A percentile compares a stretch with the other conserved stretches of the same genome.
These are phyloP conservation scores for Debaryomycetaceae sp. DNA, from an alignment of 1,139 yeast species.

Conservation along the genomic window DNA sequence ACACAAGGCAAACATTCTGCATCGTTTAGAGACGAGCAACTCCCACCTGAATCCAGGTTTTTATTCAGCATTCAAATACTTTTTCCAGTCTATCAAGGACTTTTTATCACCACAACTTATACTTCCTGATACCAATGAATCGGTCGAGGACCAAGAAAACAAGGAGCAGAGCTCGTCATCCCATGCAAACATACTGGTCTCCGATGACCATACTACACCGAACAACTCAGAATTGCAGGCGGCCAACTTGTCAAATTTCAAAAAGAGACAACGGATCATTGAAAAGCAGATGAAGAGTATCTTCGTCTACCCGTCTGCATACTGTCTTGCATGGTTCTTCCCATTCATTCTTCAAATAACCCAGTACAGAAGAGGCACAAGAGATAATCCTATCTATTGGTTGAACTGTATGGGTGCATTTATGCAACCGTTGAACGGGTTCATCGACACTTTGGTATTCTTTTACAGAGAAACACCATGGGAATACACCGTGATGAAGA, in stretches of 20 bases:
- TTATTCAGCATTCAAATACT: conserved; percentile 33
- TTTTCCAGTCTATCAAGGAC: conserved; percentile 21
- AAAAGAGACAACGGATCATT: conserved; percentile 59
- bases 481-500: conserved; percentile 46
- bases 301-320: conserved; percentile 81
- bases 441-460: conserved; percentile 74
- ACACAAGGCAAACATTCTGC: conserved; percentile 14
- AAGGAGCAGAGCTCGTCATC: background rate
- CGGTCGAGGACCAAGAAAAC: background rate
- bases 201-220: conserved; percentile 7
- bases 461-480: conserved; percentile 77
- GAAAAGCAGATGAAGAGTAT: conserved; percentile 77
- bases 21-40: conserved; percentile 5
- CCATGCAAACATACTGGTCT: conserved; percentile 2
- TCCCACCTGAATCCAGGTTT: conserved; percentile 30
- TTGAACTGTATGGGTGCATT: conserved; percentile 65
- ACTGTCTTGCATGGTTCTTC: conserved; percentile 73
- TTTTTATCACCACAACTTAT: conserved; percentile 27
- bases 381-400: conserved; percentile 58
- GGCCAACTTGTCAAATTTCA: conserved; percentile 58
- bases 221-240: conserved; percentile 46
- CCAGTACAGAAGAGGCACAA: conserved; percentile 49
- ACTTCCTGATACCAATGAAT: conserved; percentile 21
- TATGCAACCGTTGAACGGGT: conserved; percentile 78
- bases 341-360: conserved; percentile 73